phyloP scores from a whole-genome alignment of 2,329 filamentous ascomycete genomes.

The Xylaria arbuscula region DNA sequence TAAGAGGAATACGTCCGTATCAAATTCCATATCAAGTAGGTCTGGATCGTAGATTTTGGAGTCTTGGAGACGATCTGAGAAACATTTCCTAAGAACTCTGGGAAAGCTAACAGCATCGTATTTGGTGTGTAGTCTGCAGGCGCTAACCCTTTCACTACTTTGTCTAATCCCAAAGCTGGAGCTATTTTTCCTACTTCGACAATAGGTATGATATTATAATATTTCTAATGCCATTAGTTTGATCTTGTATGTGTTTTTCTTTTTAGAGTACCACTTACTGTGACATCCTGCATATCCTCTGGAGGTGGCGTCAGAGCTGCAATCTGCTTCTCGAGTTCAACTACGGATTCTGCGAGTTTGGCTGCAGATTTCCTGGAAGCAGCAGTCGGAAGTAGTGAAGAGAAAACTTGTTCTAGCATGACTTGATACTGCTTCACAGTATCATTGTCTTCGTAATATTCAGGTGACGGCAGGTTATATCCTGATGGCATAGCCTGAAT shows the following conservation, averaged over 20 bases:
- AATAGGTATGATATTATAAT: constrained; percentile 72
- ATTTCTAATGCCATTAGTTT: constrained; percentile 57
- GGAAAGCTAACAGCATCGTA: constrained; percentile 68
- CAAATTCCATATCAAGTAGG: constrained; percentile 74
- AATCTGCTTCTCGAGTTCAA: constrained; percentile 71
- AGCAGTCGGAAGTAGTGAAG: constrained; percentile 46
- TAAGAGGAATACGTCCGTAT: constrained; percentile 63
- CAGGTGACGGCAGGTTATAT: constrained; percentile 70
- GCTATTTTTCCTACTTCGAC: constrained; percentile 65
- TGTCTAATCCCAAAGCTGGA: constrained; percentile 66
- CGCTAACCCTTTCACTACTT: constrained; percentile 63
- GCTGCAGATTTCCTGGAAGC: constrained; percentile 41
- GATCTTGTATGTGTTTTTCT: background rate
- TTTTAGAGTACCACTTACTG: constrained; percentile 50
- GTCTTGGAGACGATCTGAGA: constrained; percentile 66
- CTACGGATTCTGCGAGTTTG: constrained; percentile 55
- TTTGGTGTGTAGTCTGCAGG: constrained; percentile 62
- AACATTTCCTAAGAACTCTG: constrained; percentile 69
- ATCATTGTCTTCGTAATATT: constrained; percentile 68
- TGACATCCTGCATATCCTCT: constrained; percentile 70
- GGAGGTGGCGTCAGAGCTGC: constrained; percentile 68
- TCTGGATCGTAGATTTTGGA: constrained; percentile 65
- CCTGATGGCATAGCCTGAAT: constrained; percentile 57
- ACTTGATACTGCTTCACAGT: constrained; percentile 63
- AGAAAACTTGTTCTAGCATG: constrained; percentile 55